Conservation (phyloP, 2,329 filamentous ascomycete species). For the Xylariaceae sp. region DNA sequence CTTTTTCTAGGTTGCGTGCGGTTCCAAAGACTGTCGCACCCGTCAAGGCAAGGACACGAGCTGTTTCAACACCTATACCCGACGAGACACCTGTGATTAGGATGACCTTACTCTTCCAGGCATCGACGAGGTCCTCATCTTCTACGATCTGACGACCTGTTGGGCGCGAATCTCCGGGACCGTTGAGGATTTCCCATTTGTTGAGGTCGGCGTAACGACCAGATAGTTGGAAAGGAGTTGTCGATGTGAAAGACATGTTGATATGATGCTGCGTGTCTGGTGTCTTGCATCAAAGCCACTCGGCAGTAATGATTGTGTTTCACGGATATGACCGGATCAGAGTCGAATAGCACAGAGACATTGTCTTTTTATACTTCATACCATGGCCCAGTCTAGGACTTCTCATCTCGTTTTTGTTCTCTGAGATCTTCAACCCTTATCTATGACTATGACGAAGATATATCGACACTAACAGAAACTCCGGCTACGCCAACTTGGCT, state of each 20-base stretch:
- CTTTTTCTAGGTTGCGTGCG: slow-evolving; percentile 39
- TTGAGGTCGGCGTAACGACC: slow-evolving; percentile 21
- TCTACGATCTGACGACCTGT: slow-evolving; percentile 36
- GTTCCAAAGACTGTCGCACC: slow-evolving; percentile 42
- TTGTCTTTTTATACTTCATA: too few relatives aligned
- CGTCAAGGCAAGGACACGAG: slow-evolving; percentile 37
- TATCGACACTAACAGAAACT: too few relatives aligned
- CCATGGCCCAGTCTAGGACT: too few relatives aligned
- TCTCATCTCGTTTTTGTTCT: too few relatives aligned
- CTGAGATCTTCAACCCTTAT: too few relatives aligned
- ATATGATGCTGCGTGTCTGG: too few relatives aligned
- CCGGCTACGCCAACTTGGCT: too few relatives aligned
- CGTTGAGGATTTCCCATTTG: slow-evolving; percentile 23
- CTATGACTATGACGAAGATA: too few relatives aligned
- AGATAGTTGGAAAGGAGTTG: slow-evolving; percentile 17
- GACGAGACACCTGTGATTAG: slow-evolving; percentile 40
- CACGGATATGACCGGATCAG: too few relatives aligned
- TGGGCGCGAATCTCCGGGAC: slow-evolving; percentile 36
- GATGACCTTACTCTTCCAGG: slow-evolving; percentile 34
- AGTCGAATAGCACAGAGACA: too few relatives aligned
- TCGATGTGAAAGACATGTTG: slow-evolving; percentile 10
- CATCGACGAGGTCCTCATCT: slow-evolving; percentile 32
- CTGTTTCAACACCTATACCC: slow-evolving; percentile 35
- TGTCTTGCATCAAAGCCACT: too few relatives aligned
- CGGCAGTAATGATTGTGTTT: too few relatives aligned